Percentiles rank a stretch among this genome's conserved stretches.
These are phyloP conservation scores for Rhizopogon salebrosus DNA, from an alignment of 768 basidiomycete species.

Conservation along the genomic window DNA sequence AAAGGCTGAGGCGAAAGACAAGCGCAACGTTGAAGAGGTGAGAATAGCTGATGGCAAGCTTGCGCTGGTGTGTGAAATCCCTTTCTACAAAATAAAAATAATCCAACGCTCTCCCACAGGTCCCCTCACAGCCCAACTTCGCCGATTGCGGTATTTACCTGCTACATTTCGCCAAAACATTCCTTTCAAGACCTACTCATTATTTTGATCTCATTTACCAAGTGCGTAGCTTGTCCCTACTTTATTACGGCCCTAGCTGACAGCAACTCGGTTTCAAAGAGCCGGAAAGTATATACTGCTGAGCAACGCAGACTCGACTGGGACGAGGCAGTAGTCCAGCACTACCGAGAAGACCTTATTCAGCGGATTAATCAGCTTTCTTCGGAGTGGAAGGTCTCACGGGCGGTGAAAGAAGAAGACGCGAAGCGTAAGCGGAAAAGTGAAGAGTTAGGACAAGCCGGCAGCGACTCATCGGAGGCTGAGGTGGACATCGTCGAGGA, in stretches of 20 bases:
- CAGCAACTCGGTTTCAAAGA: conserved; percentile 13
- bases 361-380: conserved; percentile 43
- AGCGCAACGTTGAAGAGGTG: conserved; percentile 39
- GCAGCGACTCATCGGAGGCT: conserved; percentile 29
- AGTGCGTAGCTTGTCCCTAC: conserved; percentile 7
- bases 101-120: conserved; percentile 37
- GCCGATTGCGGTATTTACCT: conserved; percentile 93
- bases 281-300: conserved; percentile 27
- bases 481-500: conserved; percentile 37
- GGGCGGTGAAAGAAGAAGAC: conserved; percentile 32
- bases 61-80: conserved; percentile 41
- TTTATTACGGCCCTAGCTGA: background rate
- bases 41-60: conserved; percentile 39
- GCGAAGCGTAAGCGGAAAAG: conserved; percentile 24
- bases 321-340: conserved; percentile 43
- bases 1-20: conserved; percentile 70
- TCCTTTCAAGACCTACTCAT: conserved; percentile 57
- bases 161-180: conserved; percentile 77
- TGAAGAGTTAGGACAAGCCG: conserved; percentile 17
- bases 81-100: background rate
- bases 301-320: conserved; percentile 43
- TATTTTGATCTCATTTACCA: conserved; percentile 46
- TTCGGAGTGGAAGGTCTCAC: conserved; percentile 45
- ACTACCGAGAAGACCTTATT: conserved; percentile 42
- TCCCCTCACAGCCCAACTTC: conserved; percentile 83